Evolutionary conservation across 352 stramenopile species (phyloP).

Genomic region (Pythium monospermum): DNA sequence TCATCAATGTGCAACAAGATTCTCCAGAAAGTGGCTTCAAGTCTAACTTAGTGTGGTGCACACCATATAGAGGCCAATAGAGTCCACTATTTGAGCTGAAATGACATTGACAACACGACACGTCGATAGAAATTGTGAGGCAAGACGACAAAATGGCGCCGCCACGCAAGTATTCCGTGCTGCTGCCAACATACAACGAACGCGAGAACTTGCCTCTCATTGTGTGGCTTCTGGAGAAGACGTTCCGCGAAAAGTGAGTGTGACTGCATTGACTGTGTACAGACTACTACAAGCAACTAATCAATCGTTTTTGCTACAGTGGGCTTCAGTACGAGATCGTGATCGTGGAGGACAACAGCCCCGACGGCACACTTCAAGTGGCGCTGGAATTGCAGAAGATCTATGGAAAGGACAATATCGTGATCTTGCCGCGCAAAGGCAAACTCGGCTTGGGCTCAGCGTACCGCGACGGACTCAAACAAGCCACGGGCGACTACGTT

Average conservation of each 20-base stretch:
- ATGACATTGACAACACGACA: background rate
- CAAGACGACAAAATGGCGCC: conserved; percentile 4
- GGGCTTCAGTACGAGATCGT: conserved; percentile 94
- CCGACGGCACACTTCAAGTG: conserved; percentile 95
- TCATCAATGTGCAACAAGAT: conserved; percentile 4
- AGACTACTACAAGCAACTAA: too few relatives aligned
- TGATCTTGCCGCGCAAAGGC: conserved; percentile 91
- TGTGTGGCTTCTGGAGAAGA: conserved; percentile 95
- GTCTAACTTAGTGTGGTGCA: conserved; percentile 4
- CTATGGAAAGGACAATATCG: conserved; percentile 89
- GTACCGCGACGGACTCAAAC: conserved; percentile 95
- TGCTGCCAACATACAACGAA: conserved; percentile 99
- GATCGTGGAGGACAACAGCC: conserved; percentile 97
- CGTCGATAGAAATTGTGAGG: conserved; percentile 4
- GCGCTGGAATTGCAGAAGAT: conserved; percentile 88
- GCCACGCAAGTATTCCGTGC: conserved; percentile 88
- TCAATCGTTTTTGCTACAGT: conserved; percentile 35
- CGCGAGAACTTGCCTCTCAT: conserved; percentile 97
- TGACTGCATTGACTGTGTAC: background rate
- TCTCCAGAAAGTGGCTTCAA: background rate
- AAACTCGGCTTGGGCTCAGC: conserved; percentile 96
- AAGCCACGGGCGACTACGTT: conserved; percentile 90
- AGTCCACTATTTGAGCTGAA: background rate
- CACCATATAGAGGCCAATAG: background rate
- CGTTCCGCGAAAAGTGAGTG: conserved; percentile 84